Evolutionary conservation across 163 green algal species (phyloP), one percentile per base, ranked within the genome.

Genomic region (Trebouxiophyceae sp.): DNA sequence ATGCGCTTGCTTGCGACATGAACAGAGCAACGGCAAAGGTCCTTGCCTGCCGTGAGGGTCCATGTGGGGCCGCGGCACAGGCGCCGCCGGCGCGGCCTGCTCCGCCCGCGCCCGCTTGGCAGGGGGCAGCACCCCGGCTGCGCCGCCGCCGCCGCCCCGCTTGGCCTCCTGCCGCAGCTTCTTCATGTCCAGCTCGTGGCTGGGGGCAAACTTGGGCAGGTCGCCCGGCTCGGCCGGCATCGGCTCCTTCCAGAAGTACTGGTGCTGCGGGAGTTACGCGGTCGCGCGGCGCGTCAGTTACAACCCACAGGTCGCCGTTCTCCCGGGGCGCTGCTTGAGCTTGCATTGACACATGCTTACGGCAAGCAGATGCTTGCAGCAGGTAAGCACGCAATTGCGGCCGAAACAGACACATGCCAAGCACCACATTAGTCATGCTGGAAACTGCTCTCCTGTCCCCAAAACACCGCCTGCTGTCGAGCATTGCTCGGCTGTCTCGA

Each of bases 141-240:
- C n/a, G n/a, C n/a, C n/a, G n/a, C n/a, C n/a, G 20, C 69, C 54
- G 30, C 56, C 56, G 64, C 45, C 23, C 19, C 23, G 47, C 30
- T 66, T 60, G 6, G 27, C 26, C 57, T 84, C 80, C 29, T 81
- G 74, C 20, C 74, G 71, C 44, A 69, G 70, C 61, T 75, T 77
- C 79, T 95, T 95, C 81, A 91, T 90, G 5, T 80, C 81, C 76
- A 88, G 86, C 65, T 95, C 87, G 60, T 95, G 87, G 4, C 68
- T 82, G 12, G 78, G 65, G 7, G 79, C 71, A 57, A 77, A 73
- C 31, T 66, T 83, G 16, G 88, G 88, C 71, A 95, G 81, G 50
- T 90, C 63, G 29, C 70, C 61, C 5, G 81, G 76, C 23, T 83
- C 32, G 0, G 82, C 70, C 68, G 68, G 55, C 19, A 80, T 82